Evolutionary conservation across 148 eudicot genomes (phyloP), one percentile per base, ranked within the genome.

Genomic region (Fagopyrum esculentum): DNA sequence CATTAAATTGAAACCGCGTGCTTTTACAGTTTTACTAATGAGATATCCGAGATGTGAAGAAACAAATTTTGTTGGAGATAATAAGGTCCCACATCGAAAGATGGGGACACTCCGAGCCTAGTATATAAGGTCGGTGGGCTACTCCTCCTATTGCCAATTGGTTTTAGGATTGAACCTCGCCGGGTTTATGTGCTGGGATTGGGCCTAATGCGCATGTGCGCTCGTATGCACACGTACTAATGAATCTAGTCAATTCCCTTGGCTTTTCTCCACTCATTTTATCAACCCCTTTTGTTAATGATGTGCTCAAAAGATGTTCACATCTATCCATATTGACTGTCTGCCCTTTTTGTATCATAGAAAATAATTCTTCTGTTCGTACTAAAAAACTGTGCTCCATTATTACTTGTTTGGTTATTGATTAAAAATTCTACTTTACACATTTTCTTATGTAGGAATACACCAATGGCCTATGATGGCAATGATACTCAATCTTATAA

Each of bases 401-500:
- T 35, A 30, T 17, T 57, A 35, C 22, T 35, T 68, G 2, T 63
- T 73, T 73, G 5, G 47, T 55, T 6, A 17, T 35, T 54, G 56
- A 55, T 17, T 16, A 17, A 4, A 7, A 7, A 19, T 46, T 17
- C 17, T 50, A 26, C 26, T 50, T 5, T 52, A 47, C 19, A 6
- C 12, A 19, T 64, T 77, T 54, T 74, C 26, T 64, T 63, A 15
- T 80, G 49, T 77, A 92, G 98, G 87, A 76, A 83, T 79, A 95
- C 74, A 80, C 91, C 78, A 74, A 95, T 95, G 99, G 99, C 92
- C 80, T 86, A 87, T 89, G 93, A 95, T 77, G 92, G 86, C 89
- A 89, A 85, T 82, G 97, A 95, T 76, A 84, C 77, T 85, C 89
- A 83, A 85, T 86, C 86, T 84, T 90, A 85, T 78, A 91, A 85